Conservation (phyloP, 179 eudicot species). For the Silene noctiflora region DNA sequence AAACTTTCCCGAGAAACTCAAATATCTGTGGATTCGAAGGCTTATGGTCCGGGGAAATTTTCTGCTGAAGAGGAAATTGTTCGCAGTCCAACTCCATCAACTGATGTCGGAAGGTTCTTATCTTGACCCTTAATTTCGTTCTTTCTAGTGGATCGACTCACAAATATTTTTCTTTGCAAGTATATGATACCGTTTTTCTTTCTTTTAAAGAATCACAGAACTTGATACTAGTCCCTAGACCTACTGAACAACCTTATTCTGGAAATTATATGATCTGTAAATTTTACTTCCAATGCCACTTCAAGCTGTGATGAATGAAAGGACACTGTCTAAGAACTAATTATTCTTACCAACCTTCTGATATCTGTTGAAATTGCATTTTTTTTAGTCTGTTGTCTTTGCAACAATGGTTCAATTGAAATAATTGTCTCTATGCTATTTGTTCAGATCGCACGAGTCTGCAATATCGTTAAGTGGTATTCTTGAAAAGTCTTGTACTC, state of each 20-base stretch:
- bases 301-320: background rate
- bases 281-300: background rate
- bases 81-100: slow-evolving; percentile 21
- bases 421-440: slow-evolving; percentile 7
- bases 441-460: slow-evolving; percentile 34
- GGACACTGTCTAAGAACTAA: background rate
- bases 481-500: slow-evolving; percentile 26
- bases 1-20: slow-evolving; percentile 21
- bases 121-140: slow-evolving; percentile 12
- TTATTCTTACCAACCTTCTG: background rate
- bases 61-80: slow-evolving; percentile 17
- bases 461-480: slow-evolving; percentile 21
- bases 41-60: background rate
- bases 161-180: background rate
- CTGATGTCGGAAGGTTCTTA: slow-evolving; percentile 24
- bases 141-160: background rate
- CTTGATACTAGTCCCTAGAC: background rate
- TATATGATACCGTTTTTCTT: background rate
- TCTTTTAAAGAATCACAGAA: background rate
- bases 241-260: background rate
- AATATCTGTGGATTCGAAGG: background rate
- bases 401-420: background rate
- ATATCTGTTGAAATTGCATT: slow-evolving; percentile 1
- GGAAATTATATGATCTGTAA: background rate
- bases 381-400: background rate